Conservation (phyloP, 805 yeast species). For the Lipomyces spencermartinsiae region DNA sequence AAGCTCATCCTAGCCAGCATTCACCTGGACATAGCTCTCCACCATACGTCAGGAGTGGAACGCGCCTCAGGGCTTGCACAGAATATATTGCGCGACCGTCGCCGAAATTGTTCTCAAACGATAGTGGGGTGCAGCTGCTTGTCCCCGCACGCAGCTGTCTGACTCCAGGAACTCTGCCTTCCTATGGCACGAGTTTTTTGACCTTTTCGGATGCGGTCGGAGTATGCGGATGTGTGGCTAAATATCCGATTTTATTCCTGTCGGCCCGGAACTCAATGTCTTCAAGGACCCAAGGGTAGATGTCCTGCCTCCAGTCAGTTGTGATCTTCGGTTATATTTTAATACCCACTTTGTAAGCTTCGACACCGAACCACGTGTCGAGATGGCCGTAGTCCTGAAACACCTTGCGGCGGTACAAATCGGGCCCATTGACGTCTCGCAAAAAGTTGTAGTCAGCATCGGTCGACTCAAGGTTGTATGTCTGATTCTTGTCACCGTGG, state of each 20-base stretch:
- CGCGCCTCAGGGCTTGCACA: no score
- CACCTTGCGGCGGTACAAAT: not conserved
- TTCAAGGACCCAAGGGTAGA: not conserved
- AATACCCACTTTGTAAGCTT: not conserved
- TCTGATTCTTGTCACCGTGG: not conserved
- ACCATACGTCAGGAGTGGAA: no score
- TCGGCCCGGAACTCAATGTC: not conserved
- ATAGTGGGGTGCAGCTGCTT: no score
- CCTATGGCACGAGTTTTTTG: no score
- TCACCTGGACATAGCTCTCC: no score
- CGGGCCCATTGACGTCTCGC: not conserved
- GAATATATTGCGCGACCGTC: no score
- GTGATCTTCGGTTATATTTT: not conserved
- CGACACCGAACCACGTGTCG: not conserved
- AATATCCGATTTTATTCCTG: not conserved
- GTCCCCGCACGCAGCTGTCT: no score
- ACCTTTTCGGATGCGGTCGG: no score
- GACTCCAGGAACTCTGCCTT: no score
- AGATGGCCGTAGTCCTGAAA: not conserved
- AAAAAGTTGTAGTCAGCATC: conserved; percentile 4
- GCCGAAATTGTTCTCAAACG: no score
- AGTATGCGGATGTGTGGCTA: not conserved
- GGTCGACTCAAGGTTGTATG: not conserved
- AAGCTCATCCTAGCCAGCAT: no score
- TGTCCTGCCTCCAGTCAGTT: not conserved